phyloP scores from a whole-genome alignment of 306 rosid genomes.

The Glycine tomentella region DNA sequence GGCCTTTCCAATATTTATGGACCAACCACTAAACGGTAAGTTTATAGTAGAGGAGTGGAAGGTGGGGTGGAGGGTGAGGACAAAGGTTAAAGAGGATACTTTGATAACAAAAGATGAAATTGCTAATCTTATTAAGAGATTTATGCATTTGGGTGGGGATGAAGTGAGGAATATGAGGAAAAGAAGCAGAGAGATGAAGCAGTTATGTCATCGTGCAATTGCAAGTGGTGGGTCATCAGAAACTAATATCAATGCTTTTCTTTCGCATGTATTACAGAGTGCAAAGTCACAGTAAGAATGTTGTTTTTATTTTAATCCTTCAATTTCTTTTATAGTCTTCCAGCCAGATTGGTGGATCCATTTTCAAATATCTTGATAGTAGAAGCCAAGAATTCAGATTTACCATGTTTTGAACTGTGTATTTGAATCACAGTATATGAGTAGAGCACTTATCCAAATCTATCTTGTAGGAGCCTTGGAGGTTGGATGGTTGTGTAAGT shows the following conservation, averaged over 20 bases:
- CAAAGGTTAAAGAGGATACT: constrained; percentile 12
- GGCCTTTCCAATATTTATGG: constrained; percentile 52
- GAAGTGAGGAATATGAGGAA: constrained; percentile 52
- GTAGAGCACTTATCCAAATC: not conserved
- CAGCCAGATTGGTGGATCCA: no score
- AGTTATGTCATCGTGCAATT: constrained; percentile 45
- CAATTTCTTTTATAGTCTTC: no score
- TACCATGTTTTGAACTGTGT: not conserved
- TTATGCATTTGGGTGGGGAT: constrained; percentile 57
- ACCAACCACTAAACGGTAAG: constrained; percentile 53
- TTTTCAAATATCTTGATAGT: no score
- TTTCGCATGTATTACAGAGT: constrained; percentile 24
- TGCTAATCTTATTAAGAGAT: constrained; percentile 46
- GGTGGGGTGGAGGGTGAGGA: constrained; percentile 64
- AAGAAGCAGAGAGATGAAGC: constrained; percentile 47
- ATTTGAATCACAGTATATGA: not conserved
- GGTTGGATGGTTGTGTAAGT: not conserved
- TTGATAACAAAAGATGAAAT: constrained; percentile 57
- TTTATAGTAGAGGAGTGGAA: constrained; percentile 65
- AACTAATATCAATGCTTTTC: constrained; percentile 46
- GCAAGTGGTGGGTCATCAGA: constrained; percentile 57
- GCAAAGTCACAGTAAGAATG: not conserved
- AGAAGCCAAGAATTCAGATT: not conserved
- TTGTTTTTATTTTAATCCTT: no score
- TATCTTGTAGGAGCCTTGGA: no score